These are phyloP conservation scores for Dendrostoma leiphaemia DNA, from an alignment of 2,329 filamentous ascomycete species.

Conservation along the genomic window DNA sequence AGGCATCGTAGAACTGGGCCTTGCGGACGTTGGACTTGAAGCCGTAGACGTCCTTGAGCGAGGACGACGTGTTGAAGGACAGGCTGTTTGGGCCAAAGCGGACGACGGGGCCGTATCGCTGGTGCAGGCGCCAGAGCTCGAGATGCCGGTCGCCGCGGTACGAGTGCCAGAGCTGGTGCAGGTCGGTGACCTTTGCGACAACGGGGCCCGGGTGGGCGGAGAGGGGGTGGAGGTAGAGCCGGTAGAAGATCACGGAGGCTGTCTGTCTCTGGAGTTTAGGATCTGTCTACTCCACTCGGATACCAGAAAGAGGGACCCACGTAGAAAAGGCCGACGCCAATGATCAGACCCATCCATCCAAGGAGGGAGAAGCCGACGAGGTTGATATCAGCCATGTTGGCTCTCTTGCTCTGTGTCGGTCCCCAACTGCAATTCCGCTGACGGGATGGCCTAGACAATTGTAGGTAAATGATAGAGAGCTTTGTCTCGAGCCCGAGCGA, in stretches of 20 bases:
- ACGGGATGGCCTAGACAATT: too few species aligned
- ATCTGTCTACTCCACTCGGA: too few species aligned
- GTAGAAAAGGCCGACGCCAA: constrained; percentile 36
- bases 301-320: constrained; percentile 31
- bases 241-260: constrained; percentile 48
- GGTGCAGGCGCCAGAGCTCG: constrained; percentile 68
- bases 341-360: constrained; percentile 38
- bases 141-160: constrained; percentile 74
- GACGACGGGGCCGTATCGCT: constrained; percentile 68
- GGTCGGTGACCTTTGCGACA: constrained; percentile 61
- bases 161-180: constrained; percentile 69
- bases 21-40: constrained; percentile 64
- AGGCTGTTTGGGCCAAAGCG: constrained; percentile 76
- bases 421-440: too few species aligned
- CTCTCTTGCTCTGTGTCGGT: neutral
- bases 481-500: neutral
- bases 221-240: constrained; percentile 62
- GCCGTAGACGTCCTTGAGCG: constrained; percentile 66
- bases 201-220: constrained; percentile 64
- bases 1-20: constrained; percentile 71
- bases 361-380: constrained; percentile 34
- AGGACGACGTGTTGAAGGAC: constrained; percentile 71
- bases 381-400: constrained; percentile 24
- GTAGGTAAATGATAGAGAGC: too few species aligned
- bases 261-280: constrained; percentile 31